phyloP scores from a whole-genome alignment of 2,329 filamentous ascomycete genomes.

The Curvularia spicifera region DNA sequence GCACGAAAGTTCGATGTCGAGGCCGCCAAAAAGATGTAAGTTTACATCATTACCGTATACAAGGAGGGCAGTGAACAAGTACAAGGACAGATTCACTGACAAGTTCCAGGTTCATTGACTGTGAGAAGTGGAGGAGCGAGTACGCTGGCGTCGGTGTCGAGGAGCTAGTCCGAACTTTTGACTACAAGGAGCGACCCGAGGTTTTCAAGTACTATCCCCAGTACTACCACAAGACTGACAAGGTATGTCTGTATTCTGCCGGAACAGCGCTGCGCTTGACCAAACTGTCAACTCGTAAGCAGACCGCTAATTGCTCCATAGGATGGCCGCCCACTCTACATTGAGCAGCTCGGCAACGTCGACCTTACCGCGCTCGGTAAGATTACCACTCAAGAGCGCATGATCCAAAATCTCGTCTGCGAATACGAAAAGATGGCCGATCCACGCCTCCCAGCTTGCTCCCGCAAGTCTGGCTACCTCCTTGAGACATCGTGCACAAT shows the following conservation, averaged over 20 bases:
- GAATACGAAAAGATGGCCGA: conserved; percentile 98
- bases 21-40: conserved; percentile 85
- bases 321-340: conserved; percentile 97
- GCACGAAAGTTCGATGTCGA: conserved; percentile 94
- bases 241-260: conserved; percentile 54
- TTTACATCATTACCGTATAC: conserved; percentile 10
- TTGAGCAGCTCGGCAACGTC: conserved; percentile 93
- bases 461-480: conserved; percentile 84
- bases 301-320: conserved; percentile 48
- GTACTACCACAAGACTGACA: conserved; percentile 98
- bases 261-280: neutral
- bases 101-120: conserved; percentile 78
- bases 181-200: conserved; percentile 83
- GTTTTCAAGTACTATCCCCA: conserved; percentile 94
- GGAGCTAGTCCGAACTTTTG: conserved; percentile 78
- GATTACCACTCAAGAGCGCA: conserved; percentile 89
- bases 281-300: neutral
- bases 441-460: conserved; percentile 92
- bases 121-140: conserved; percentile 88
- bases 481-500: conserved; percentile 98
- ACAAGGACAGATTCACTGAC: conserved; percentile 30
- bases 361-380: conserved; percentile 89
- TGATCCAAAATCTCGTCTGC: conserved; percentile 94
- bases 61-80: neutral
- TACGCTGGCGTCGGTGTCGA: conserved; percentile 74